Evolutionary conservation across 2,329 filamentous ascomycete genomes (phyloP), one percentile per base, ranked within the genome.

Genomic region (Ceratocystis smalleyi): DNA sequence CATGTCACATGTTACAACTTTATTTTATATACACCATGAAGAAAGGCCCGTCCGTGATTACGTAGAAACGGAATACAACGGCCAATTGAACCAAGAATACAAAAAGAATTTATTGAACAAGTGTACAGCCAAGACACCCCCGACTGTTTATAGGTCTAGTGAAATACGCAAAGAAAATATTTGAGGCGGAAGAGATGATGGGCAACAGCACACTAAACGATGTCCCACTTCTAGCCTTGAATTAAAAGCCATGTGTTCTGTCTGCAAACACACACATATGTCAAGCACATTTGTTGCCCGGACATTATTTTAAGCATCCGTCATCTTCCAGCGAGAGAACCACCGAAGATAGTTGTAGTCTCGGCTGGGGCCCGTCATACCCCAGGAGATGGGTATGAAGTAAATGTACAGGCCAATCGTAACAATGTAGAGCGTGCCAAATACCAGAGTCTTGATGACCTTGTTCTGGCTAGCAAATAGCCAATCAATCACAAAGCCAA

Each of bases 321-420:
- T 84, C 70, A 96, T 87, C 72, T 83, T 86, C 92, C 92, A 99
- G 69, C 77, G 83, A 69, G 86, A 82, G 70, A 96, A 88, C 94
- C 94, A 99, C 79, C 90, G 95, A 77, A 99, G 79, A 77, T 97
- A 91, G 70, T 79, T 82, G 82, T 92, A 99, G 73, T 97, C 78
- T 74, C 83, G 81, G 76, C 89, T 90, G 67, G 82, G 77, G 15
- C 94, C 94, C 65, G 86, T 85, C 89, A 99, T 99, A 67, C 94
- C 94, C 79, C 95, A 99, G 75, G 89, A 94, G 72, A 99, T 91
- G 24, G 89, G 91, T 69, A 92, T 86, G 78, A 99, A 99, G 71
- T 88, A 81, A 71, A 91, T 80, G 77, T 96, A 99, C 51, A 97
- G 81, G 4, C 87, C 88, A 68, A 95, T 85, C 64, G 91, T 82